Percentiles rank a stretch among this genome's conserved stretches.
These are phyloP conservation scores for Globisporangium solare DNA, from an alignment of 352 stramenopile genomes.

Conservation along the genomic window DNA sequence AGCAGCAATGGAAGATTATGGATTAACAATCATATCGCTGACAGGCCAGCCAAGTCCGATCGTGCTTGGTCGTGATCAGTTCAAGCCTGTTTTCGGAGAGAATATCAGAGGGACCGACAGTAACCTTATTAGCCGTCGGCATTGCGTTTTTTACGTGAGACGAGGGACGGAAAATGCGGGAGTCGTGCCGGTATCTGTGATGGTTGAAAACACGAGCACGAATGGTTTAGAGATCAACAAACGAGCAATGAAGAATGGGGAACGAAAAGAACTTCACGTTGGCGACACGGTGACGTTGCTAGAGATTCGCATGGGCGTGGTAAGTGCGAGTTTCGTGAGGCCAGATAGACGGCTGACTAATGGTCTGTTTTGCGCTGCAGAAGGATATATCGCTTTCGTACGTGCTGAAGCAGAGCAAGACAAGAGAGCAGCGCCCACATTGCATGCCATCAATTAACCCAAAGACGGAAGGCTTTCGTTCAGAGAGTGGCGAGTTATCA, in stretches of 20 bases:
- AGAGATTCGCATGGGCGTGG: slow-evolving; percentile 37
- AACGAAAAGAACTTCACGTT: slow-evolving; percentile 38
- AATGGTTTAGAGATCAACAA: slow-evolving; percentile 67
- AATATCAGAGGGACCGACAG: slow-evolving; percentile 52
- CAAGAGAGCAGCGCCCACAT: slow-evolving; percentile 3
- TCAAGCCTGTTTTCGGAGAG: slow-evolving; percentile 62
- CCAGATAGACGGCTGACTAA: neutral
- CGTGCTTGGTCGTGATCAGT: slow-evolving; percentile 45
- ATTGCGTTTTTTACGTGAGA: slow-evolving; percentile 60
- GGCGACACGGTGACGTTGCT: slow-evolving; percentile 58
- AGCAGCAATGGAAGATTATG: slow-evolving; percentile 38
- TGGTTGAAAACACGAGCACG: slow-evolving; percentile 69
- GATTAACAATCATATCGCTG: slow-evolving; percentile 42
- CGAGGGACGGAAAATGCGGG: slow-evolving; percentile 10
- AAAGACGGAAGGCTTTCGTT: neutral
- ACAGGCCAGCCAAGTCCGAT: slow-evolving; percentile 20
- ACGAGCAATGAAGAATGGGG: slow-evolving; percentile 36
- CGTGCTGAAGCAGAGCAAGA: slow-evolving; percentile 14
- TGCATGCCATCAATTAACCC: slow-evolving; percentile 15
- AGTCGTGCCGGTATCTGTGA: slow-evolving; percentile 33
- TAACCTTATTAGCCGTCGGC: slow-evolving; percentile 49
- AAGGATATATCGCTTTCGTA: slow-evolving; percentile 42
- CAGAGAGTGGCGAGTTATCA: neutral
- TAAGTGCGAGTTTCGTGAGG: slow-evolving; percentile 17
- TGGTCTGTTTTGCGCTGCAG: slow-evolving; percentile 17